Conservation (phyloP, 768 basidiomycete species). For the Tulasnella sp. region DNA sequence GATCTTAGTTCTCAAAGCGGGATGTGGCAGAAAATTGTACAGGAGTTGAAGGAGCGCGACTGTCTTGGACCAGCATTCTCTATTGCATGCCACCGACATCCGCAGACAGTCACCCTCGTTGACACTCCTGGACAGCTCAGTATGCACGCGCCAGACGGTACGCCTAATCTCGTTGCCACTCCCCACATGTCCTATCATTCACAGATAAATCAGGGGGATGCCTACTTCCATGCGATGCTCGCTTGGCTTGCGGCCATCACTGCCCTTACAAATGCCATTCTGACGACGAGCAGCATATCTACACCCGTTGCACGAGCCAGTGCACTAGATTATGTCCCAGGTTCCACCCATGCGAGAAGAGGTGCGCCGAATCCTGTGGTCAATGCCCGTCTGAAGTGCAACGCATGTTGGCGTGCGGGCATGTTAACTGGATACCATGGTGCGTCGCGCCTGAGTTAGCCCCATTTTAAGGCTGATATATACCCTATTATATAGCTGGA, state of each 20-base stretch:
- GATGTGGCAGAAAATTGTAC: conserved; percentile 49
- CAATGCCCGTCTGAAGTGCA: conserved; percentile 38
- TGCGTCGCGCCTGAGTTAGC: background rate
- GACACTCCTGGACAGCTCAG: conserved; percentile 43
- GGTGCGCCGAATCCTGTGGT: conserved; percentile 44
- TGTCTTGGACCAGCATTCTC: conserved; percentile 44
- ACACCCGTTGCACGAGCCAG: conserved; percentile 35
- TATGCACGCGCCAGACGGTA: conserved; percentile 45
- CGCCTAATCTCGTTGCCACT: too few relatives aligned
- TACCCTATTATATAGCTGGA: conserved; percentile 37
- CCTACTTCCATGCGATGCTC: conserved; percentile 40
- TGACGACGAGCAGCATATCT: conserved; percentile 41
- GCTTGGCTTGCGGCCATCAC: conserved; percentile 49
- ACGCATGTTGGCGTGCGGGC: conserved; percentile 35
- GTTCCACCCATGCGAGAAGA: conserved; percentile 45
- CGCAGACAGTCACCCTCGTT: conserved; percentile 28
- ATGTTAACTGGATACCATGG: conserved; percentile 1
- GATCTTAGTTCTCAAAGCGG: conserved; percentile 37
- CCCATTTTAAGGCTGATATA: conserved; percentile 31
- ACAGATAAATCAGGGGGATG: conserved; percentile 45
- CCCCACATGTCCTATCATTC: too few relatives aligned
- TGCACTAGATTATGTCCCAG: conserved; percentile 44
- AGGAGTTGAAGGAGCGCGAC: conserved; percentile 40
- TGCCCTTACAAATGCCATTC: too few relatives aligned
- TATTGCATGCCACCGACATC: conserved; percentile 46